These are phyloP conservation scores for Claviceps capensis DNA, from an alignment of 2,329 filamentous ascomycete genomes.

Conservation along the genomic window DNA sequence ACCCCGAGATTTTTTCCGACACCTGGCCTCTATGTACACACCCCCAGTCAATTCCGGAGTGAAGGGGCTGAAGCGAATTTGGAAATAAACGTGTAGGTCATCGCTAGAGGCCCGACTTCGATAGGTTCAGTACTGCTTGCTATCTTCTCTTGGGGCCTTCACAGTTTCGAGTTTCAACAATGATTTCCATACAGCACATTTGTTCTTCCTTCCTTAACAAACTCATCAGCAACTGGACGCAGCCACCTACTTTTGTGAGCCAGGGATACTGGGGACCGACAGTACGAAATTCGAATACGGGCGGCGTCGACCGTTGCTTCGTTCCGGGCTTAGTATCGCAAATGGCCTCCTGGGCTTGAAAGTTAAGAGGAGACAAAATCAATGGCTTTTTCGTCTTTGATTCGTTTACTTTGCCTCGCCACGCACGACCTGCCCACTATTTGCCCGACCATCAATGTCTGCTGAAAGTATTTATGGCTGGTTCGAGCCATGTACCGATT, in stretches of 20 bases:
- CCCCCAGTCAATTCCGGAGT: too few relatives aligned
- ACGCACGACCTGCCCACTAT: neutral
- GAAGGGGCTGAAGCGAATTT: too few relatives aligned
- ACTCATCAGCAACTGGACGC: too few relatives aligned
- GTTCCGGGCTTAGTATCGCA: neutral
- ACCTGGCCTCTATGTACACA: neutral
- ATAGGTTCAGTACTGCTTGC: too few relatives aligned
- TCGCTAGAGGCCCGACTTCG: neutral
- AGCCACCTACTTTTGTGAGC: too few relatives aligned
- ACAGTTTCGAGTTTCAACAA: too few relatives aligned
- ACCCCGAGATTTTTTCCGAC: constrained; percentile 17
- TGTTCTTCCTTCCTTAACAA: too few relatives aligned
- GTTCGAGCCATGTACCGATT: neutral
- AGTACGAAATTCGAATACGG: neutral
- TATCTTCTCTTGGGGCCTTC: too few relatives aligned
- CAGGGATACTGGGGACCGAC: too few relatives aligned
- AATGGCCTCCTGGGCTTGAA: neutral
- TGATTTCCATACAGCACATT: too few relatives aligned
- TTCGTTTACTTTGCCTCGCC: neutral
- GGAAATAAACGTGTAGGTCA: too few relatives aligned
- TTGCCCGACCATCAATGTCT: neutral
- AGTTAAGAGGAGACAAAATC: neutral
- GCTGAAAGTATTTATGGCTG: neutral
- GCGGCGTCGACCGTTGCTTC: neutral
- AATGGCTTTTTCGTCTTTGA: neutral